Percentiles rank a stretch among this genome's conserved stretches.
phyloP scores from a whole-genome alignment of 2,329 filamentous ascomycete genomes.

The Emydomyces testavorans region DNA sequence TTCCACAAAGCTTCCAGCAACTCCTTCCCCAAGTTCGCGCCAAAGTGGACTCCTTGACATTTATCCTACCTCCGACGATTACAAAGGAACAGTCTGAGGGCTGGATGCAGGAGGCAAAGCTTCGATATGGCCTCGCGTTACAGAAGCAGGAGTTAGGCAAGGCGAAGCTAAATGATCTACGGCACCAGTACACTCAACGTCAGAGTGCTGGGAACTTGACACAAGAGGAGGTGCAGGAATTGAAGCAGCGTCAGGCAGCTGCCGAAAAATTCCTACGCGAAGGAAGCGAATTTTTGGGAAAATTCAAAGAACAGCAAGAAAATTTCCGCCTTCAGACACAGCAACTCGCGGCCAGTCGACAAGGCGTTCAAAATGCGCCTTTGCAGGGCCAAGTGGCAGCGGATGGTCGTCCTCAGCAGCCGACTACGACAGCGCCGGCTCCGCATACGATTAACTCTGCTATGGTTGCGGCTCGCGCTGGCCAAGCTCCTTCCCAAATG shows the following conservation, averaged over 20 bases:
- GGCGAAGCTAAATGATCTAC: constrained; percentile 33
- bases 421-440: constrained; percentile 17
- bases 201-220: constrained; percentile 31
- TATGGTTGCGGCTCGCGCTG: constrained; percentile 33
- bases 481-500: constrained; percentile 25
- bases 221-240: constrained; percentile 34
- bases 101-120: constrained; percentile 39
- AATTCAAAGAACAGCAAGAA: constrained; percentile 41
- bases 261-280: constrained; percentile 35
- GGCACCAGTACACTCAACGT: constrained; percentile 30
- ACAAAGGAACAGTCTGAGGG: constrained; percentile 33
- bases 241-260: constrained; percentile 32
- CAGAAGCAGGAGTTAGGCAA: constrained; percentile 40
- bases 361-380: constrained; percentile 14
- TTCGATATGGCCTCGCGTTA: constrained; percentile 38
- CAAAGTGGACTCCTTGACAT: constrained; percentile 36
- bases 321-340: constrained; percentile 32
- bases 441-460: constrained; percentile 41
- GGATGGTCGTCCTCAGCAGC: constrained; percentile 12
- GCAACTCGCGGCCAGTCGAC: constrained; percentile 22
- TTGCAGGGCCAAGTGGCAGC: constrained; percentile 22
- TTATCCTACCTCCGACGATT: constrained; percentile 37
- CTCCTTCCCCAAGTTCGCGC: constrained; percentile 37
- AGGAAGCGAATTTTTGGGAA: constrained; percentile 37
- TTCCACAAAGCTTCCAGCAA: constrained; percentile 32